These are phyloP conservation scores for Smallanthus sonchifolius DNA, from an alignment of 129 eudicot genomes.

Conservation along the genomic window DNA sequence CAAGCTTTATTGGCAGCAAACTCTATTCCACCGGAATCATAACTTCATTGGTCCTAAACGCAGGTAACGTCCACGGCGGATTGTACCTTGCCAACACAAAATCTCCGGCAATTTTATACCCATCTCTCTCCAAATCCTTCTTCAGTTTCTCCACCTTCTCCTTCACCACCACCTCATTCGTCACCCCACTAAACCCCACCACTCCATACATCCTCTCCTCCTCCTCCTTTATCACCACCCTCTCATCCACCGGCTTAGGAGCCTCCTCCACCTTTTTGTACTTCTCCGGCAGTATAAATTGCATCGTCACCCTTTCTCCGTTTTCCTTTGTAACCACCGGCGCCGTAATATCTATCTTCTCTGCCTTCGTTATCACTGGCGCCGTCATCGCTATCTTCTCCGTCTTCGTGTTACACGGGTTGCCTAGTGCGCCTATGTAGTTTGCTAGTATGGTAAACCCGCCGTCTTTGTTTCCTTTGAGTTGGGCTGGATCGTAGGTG, in stretches of 20 bases:
- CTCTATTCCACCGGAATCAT: slow-evolving; percentile 63
- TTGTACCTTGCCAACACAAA: slow-evolving; percentile 68
- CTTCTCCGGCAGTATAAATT: slow-evolving; percentile 64
- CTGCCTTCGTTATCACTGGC: slow-evolving; percentile 69
- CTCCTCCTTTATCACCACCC: slow-evolving; percentile 85
- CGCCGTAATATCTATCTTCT: slow-evolving; percentile 73
- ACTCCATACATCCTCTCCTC: slow-evolving; percentile 78
- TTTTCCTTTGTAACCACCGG: slow-evolving; percentile 61
- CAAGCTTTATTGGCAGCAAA: too few relatives aligned
- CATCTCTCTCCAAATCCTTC: slow-evolving; percentile 66
- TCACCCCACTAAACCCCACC: slow-evolving; percentile 73
- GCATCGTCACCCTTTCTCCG: slow-evolving; percentile 45
- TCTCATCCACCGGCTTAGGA: slow-evolving; percentile 86
- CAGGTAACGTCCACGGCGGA: slow-evolving; percentile 93
- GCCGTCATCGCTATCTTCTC: slow-evolving; percentile 82
- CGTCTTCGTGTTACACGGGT: slow-evolving; percentile 58
- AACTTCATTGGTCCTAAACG: slow-evolving; percentile 75
- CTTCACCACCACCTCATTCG: slow-evolving; percentile 60
- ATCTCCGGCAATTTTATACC: slow-evolving; percentile 55
- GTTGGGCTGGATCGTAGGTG: slow-evolving; percentile 60
- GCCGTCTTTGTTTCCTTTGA: slow-evolving; percentile 69
- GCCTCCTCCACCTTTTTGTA: slow-evolving; percentile 68
- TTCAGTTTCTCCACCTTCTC: slow-evolving; percentile 56
- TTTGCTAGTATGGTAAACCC: slow-evolving; percentile 74
- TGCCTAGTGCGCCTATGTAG: slow-evolving; percentile 78